Percentiles rank a stretch among this genome's conserved stretches.
Conservation (phyloP, 2,329 filamentous ascomycete genomes). For the Fusarium praegraminearum region DNA sequence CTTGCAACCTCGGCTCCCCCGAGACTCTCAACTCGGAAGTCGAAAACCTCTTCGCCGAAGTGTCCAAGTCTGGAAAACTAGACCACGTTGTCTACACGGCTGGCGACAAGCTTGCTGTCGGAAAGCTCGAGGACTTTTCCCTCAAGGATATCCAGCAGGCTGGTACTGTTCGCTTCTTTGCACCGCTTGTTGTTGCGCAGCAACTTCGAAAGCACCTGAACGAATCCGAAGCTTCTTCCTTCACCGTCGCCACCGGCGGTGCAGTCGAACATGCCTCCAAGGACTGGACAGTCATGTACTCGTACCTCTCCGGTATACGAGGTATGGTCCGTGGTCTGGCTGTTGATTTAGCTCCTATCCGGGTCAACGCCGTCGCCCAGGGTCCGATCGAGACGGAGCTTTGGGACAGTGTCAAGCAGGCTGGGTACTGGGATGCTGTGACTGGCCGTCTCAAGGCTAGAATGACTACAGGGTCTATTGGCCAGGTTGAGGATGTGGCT, state of each 20-base stretch:
- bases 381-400: conserved; percentile 38
- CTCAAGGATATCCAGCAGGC: conserved; percentile 32
- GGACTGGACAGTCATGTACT: conserved; percentile 35
- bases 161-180: conserved; percentile 39
- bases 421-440: conserved; percentile 33
- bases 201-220: conserved; percentile 36
- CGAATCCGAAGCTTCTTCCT: conserved; percentile 23
- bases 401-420: conserved; percentile 30
- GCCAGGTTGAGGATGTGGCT: conserved; percentile 36
- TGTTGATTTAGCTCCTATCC: conserved; percentile 36
- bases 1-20: conserved; percentile 31
- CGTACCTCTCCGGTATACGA: conserved; percentile 30
- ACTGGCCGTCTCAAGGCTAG: conserved; percentile 29
- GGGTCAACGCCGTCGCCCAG: conserved; percentile 37
- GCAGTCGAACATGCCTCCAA: conserved; percentile 29
- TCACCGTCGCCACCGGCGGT: conserved; percentile 37
- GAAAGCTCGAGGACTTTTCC: conserved; percentile 27
- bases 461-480: conserved; percentile 31
- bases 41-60: conserved; percentile 29
- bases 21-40: conserved; percentile 27
- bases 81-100: conserved; percentile 42
- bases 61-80: conserved; percentile 29
- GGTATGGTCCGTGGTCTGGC: conserved; percentile 35
- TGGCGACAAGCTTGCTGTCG: conserved; percentile 29
- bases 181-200: conserved; percentile 34